Percentiles rank a stretch among this genome's conserved stretches.
phyloP scores from a whole-genome alignment of 106 monocot genomes.

The Platanthera guangdongensis region DNA sequence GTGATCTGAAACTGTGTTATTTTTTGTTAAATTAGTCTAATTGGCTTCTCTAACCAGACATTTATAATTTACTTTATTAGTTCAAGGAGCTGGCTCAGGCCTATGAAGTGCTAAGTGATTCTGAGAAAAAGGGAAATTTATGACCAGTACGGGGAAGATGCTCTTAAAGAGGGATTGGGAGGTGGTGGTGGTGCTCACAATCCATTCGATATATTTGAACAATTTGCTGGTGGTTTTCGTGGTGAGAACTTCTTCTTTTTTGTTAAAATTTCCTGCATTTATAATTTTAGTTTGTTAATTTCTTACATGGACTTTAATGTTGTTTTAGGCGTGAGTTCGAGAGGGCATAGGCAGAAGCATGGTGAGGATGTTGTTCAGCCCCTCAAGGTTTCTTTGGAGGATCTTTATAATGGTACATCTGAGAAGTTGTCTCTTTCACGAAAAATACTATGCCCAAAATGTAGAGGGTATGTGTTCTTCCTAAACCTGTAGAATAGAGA shows the following conservation, averaged over 20 bases:
- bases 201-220: conserved; percentile 37
- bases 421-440: conserved; percentile 44
- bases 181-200: conserved; percentile 22
- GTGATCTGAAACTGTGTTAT: background rate
- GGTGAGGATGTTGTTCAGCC: conserved; percentile 46
- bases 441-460: conserved; percentile 42
- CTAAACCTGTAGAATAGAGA: background rate
- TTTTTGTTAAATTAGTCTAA: background rate
- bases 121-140: conserved; percentile 38
- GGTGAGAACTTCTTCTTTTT: conserved; percentile 7
- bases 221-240: conserved; percentile 28
- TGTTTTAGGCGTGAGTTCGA: conserved; percentile 32
- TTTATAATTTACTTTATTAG: conserved; percentile 10
- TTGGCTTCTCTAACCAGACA: background rate
- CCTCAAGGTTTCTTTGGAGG: conserved; percentile 49
- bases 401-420: conserved; percentile 49
- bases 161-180: conserved; percentile 39
- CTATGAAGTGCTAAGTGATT: conserved; percentile 42
- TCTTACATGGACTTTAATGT: background rate
- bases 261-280: background rate
- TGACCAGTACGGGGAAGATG: conserved; percentile 46
- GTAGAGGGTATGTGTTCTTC: conserved; percentile 40
- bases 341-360: conserved; percentile 37
- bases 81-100: conserved; percentile 48
- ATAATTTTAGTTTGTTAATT: background rate